Evolutionary conservation across 2,329 filamentous ascomycete species (phyloP), one percentile per base, ranked within the genome.

Genomic region (Blastomyces emzantsi): DNA sequence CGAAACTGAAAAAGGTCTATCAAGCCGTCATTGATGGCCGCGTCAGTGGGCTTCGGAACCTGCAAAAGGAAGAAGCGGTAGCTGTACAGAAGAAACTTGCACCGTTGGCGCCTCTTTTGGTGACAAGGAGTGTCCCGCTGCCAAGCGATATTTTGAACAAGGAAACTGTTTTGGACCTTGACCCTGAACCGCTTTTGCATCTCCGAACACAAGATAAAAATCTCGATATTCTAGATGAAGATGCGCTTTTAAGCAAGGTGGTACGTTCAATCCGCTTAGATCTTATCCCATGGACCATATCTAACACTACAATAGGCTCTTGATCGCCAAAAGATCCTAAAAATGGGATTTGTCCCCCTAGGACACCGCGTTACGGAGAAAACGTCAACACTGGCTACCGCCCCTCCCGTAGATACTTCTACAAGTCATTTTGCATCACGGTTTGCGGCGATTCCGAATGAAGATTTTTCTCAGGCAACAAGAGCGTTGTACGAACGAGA

Each of bases 401-500:
- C 64, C 61, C 74, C 75, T 63, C 67, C 75, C 47, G 75, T 73
- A 65, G 73, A 78, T 70, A 70, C 77, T 22, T 80, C 83, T 2
- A 79, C 76, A 9, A 75, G 79, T 57, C 74, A 84, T 5, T 85
- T 84, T 9, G 84, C 85, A 0, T 84, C 86, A 52, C 83, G 90
- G 57, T 93, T 93, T 73, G 86, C 89, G 1, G 78, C 85, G 11
- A 79, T 83, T 13, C 82, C 83, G 28, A 87, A 88, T 66, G 90
- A 92, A 67, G 90, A 96, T 74, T 90, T 90, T 70, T 95, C 91
- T 0, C 87, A 92, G 72, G 89, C 90, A 1, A 95, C 92, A 54
- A 92, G 90, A 75, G 91, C 90, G 5, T 80, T 96, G 43, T 97
- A 96, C 73, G 92, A 97, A 71, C 86, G 92, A 60, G 94, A 97